Evolutionary conservation across 2,329 filamentous ascomycete genomes (phyloP).

Genomic region (Claviceps capensis): DNA sequence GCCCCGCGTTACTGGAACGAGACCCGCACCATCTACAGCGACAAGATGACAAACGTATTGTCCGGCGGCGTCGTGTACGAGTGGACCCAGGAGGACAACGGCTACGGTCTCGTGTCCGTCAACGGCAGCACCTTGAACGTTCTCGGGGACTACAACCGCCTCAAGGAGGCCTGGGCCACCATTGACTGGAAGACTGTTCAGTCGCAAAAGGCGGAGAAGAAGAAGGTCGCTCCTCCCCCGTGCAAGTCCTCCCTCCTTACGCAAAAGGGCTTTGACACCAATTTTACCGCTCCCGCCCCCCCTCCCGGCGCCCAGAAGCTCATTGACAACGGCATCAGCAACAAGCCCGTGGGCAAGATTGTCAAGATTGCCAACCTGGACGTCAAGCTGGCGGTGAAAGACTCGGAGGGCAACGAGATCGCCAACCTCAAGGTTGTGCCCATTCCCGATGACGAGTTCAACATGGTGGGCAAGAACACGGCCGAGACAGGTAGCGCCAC

Average conservation of each 20-base stretch:
- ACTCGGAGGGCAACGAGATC: slow-evolving; percentile 27
- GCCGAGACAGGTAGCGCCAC: slow-evolving; percentile 18
- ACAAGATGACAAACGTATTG: slow-evolving; percentile 53
- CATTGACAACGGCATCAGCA: slow-evolving; percentile 62
- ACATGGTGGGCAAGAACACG: slow-evolving; percentile 31
- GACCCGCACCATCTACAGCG: slow-evolving; percentile 56
- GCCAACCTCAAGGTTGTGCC: slow-evolving; percentile 33
- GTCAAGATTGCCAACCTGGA: slow-evolving; percentile 52
- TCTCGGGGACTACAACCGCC: slow-evolving; percentile 54
- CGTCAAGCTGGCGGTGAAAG: slow-evolving; percentile 32
- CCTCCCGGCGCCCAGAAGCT: slow-evolving; percentile 56
- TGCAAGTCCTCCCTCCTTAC: slow-evolving; percentile 58
- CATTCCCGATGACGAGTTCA: slow-evolving; percentile 29
- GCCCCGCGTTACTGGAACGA: slow-evolving; percentile 64
- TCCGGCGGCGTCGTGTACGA: slow-evolving; percentile 74
- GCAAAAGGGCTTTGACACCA: slow-evolving; percentile 53
- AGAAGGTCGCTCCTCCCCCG: slow-evolving; percentile 37
- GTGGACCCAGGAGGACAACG: slow-evolving; percentile 57
- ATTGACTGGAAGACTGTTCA: slow-evolving; percentile 59
- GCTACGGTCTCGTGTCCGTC: slow-evolving; percentile 51
- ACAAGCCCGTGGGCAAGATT: slow-evolving; percentile 51
- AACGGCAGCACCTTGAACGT: slow-evolving; percentile 44
- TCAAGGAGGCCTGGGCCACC: slow-evolving; percentile 61
- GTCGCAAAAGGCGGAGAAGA: slow-evolving; percentile 41
- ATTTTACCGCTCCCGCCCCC: slow-evolving; percentile 62